A percentile compares a stretch with the other conserved stretches of the same genome.
Conservation (phyloP, 805 yeast species). For the Saccharomycopsis amapae region DNA sequence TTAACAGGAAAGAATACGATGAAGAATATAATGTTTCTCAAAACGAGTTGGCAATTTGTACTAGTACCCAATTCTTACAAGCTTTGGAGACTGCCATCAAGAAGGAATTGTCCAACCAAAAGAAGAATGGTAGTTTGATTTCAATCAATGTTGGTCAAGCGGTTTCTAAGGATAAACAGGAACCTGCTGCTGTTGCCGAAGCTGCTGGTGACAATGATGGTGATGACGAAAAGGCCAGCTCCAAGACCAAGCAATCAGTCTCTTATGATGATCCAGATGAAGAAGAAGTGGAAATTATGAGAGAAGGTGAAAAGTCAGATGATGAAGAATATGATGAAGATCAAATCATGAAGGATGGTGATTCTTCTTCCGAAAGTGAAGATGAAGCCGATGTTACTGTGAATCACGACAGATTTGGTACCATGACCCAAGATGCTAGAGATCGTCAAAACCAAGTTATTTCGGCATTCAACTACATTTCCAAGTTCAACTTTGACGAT, state of each 20-base stretch:
- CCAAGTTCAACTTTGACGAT: conserved; percentile 87
- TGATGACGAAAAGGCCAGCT: conserved; percentile 50
- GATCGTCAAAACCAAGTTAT: conserved; percentile 83
- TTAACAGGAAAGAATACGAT: conserved; percentile 66
- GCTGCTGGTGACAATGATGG: conserved; percentile 48
- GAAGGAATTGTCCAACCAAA: conserved; percentile 79
- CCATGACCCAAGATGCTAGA: conserved; percentile 55
- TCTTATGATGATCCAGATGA: conserved; percentile 95
- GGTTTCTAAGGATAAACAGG: conserved; percentile 48
- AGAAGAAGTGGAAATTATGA: conserved; percentile 87
- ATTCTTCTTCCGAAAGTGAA: conserved; percentile 25
- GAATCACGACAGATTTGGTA: conserved; percentile 19
- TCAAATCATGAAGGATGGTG: conserved; percentile 28
- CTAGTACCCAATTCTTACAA: conserved; percentile 58
- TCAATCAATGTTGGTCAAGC: conserved; percentile 55
- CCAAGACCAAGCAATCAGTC: conserved; percentile 74
- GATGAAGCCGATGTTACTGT: conserved; percentile 22
- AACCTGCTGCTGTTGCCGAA: conserved; percentile 33
- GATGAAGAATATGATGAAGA: conserved; percentile 39
- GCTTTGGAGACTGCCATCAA: conserved; percentile 65
- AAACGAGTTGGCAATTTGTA: conserved; percentile 65
- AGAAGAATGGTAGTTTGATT: conserved; percentile 49
- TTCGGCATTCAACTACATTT: conserved; percentile 62
- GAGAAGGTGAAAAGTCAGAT: conserved; percentile 69
- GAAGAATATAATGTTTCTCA: conserved; percentile 84